Evolutionary conservation across 495 filamentous ascomycete genomes (phyloP), one percentile per base, ranked within the genome.

Genomic region (Aspergillus ostianus): DNA sequence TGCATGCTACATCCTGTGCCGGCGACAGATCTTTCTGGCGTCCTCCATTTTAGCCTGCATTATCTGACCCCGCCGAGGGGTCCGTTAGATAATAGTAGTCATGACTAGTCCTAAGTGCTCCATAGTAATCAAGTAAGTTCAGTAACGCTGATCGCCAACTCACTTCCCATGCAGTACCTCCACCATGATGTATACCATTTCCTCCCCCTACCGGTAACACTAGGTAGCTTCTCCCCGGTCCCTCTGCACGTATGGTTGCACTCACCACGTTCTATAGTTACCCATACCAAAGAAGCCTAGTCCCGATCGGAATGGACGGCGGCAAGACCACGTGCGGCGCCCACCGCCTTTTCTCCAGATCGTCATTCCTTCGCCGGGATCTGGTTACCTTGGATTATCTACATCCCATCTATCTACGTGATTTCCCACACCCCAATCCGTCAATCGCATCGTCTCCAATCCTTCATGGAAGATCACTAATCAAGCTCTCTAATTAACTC

Each of bases 271-370:
- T 26, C 23, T 26, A 26, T 32, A 32, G 30, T 32, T 32, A 7
- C 30, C 19, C 9, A 6, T 41, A 0, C 10, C 10, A 15, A 13
- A 41, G 36, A 0, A 13, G 36, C 1, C 36, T 41, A 41, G 36
- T 15, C 36, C 36, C 36, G 36, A 41, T 41, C 36, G 36, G 36
- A 41, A 36, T 51, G 21, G 21, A 30, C 3, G 6, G 21, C 32
- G 32, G 32, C 6, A 36, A 41, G 36, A 41, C 64, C 64, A 69
- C 61, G 61, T 58, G 57, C 50, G 51, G 36, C 47, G 4, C 47
- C 47, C 55, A 55, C 62, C 58, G 58, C 57, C 61, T 64, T 58
- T 67, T 60, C 60, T 67, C 68, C 62, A 58, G 62, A 68, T 70
- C 64, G 56, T 62, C 67, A 53, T 53, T 54, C 49, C 23, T 20